phyloP scores from a whole-genome alignment of 1,139 yeast species.

The Kodamaea fungicola region DNA sequence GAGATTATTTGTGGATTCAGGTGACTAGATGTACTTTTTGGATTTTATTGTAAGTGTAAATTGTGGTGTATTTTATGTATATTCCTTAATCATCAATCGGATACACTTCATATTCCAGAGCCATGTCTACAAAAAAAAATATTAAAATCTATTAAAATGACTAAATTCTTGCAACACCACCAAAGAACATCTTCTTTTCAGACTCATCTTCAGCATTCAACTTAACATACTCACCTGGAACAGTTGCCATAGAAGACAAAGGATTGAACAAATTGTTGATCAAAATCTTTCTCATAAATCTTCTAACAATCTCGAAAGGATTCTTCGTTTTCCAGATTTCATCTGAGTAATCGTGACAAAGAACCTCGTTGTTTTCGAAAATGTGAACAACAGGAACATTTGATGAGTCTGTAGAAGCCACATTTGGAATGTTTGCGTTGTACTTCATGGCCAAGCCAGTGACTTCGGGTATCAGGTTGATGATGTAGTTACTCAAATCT shows the following conservation, averaged over 20 bases:
- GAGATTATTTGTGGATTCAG: too few species aligned
- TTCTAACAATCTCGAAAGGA: conserved; percentile 12
- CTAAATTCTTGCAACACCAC: conserved; percentile 21
- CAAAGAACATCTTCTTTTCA: conserved; percentile 25
- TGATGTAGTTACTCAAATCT: conserved; percentile 22
- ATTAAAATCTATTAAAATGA: neutral
- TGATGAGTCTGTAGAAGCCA: conserved; percentile 1
- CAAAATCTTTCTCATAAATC: conserved; percentile 18
- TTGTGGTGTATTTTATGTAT: too few species aligned
- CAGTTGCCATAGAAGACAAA: conserved; percentile 24
- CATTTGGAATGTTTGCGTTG: conserved; percentile 2
- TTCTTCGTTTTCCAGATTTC: conserved; percentile 17
- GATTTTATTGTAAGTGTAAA: too few species aligned
- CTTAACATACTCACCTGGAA: conserved; percentile 21
- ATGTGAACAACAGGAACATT: conserved; percentile 30
- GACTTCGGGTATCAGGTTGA: conserved; percentile 22
- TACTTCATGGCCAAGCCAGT: conserved; percentile 10
- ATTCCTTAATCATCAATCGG: too few species aligned
- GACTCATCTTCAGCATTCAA: conserved; percentile 20
- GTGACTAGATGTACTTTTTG: too few species aligned
- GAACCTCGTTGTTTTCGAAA: conserved; percentile 34
- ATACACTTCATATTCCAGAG: neutral
- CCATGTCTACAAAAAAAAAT: neutral
- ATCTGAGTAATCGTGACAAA: conserved; percentile 19
- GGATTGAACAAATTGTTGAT: conserved; percentile 30